Evolutionary conservation across 768 basidiomycete genomes (phyloP), one percentile per base, ranked within the genome.

Genomic region (Pisolithus albus): DNA sequence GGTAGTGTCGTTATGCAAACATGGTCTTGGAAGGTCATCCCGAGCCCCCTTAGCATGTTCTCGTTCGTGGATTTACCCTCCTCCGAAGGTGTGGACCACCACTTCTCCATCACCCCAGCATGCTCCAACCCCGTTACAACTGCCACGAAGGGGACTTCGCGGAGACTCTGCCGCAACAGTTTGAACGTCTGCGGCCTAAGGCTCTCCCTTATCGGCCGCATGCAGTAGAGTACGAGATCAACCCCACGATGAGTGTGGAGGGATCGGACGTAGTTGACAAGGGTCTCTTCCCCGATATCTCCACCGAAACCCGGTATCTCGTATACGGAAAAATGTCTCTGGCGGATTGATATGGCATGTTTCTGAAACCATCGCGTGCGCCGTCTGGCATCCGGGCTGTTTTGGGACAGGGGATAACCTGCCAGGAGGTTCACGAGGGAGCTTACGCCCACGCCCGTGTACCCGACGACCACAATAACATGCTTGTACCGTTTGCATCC

Each of bases 1-100:
- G 59, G 53, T 9, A 66, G 42, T 5, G 71, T 70, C 6, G 72
- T 75, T 44, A 75, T 58, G 47, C 75, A 76, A 4, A 67, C 73
- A 16, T 71, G 64, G 7, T 61, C 72, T 7, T 63, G 46, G 2
- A 74, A 72, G 8, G 38, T 34, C 57, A 70, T 67, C 2, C 45
- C 45, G 34, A 55, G 56, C 46, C 40, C 50, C 2, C 15, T 38
- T 32, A 75, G 69, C 3, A 5, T 36, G n/a, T 40, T 37, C 47
- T 68, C 60, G 39, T 76, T 76, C 18, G 54, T 56, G 16, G 7
- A 9, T 1, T 53, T 18, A 19, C 40, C 54, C 11, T 23, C 43
- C 4, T 15, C 59, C 6, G 50, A 38, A 3, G 39, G 23, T 4
- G 21, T 41, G 24, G 44, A 37, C 70, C 69, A 70, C 69, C 70